Percentiles rank a stretch among this genome's conserved stretches.
Conservation (phyloP, 169 alveolate species). For the Cryptosporidium ubiquitum region DNA sequence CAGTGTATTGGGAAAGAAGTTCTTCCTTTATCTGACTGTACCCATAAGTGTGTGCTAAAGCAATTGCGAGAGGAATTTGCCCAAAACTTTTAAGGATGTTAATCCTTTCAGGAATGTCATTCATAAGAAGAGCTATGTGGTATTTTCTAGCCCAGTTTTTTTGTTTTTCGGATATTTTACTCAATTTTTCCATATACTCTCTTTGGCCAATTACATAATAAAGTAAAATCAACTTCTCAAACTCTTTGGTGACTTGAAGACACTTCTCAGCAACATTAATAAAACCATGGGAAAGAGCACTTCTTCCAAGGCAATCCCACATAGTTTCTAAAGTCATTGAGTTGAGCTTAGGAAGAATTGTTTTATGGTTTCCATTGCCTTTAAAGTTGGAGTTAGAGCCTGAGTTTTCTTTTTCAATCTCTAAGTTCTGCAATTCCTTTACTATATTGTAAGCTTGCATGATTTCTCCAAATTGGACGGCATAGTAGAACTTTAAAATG, state of each 20-base stretch:
- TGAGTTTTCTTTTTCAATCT: conserved; percentile 53
- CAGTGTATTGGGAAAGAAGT: conserved; percentile 47
- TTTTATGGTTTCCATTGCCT: conserved; percentile 18
- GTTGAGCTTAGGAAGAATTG: conserved; percentile 54
- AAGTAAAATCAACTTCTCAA: conserved; percentile 44
- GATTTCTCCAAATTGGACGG: conserved; percentile 81
- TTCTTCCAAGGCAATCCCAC: conserved; percentile 69
- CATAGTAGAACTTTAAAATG: conserved; percentile 80
- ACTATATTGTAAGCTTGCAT: conserved; percentile 82
- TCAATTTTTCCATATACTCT: conserved; percentile 51
- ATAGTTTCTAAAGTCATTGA: conserved; percentile 24
- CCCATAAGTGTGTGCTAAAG: conserved; percentile 64
- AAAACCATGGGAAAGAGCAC: conserved; percentile 59
- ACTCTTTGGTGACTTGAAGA: conserved; percentile 56
- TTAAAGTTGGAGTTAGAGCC: neutral
- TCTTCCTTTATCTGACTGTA: conserved; percentile 51
- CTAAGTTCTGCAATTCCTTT: conserved; percentile 79
- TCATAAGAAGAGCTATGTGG: conserved; percentile 45
- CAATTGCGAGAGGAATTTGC: conserved; percentile 60
- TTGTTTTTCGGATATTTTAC: conserved; percentile 58
- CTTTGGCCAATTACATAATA: conserved; percentile 69
- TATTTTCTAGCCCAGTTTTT: conserved; percentile 62
- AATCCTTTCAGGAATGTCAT: conserved; percentile 60
- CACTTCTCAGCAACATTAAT: conserved; percentile 70
- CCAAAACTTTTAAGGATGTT: conserved; percentile 33